Evolutionary conservation across 345 rosid species (phyloP).

Genomic region (Populus davidiana): DNA sequence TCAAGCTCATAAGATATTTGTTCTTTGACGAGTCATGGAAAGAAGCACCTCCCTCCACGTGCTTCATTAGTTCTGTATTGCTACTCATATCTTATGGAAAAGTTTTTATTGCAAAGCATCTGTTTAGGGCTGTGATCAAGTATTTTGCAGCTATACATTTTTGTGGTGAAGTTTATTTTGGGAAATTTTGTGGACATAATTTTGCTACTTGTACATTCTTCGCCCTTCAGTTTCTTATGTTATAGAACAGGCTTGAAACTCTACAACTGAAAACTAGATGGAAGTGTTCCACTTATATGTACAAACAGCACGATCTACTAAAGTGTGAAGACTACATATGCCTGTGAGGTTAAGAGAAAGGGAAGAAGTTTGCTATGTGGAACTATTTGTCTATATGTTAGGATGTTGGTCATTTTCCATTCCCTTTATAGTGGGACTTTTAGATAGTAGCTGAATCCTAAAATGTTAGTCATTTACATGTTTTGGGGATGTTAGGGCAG

Average conservation of each 20-base stretch:
- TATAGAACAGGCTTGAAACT: neutral
- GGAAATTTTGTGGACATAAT: neutral
- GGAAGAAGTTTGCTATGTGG: neutral
- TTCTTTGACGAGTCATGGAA: neutral
- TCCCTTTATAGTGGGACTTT: neutral
- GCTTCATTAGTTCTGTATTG: neutral
- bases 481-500: neutral
- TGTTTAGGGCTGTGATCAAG: neutral
- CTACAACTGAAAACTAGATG: slow-evolving; percentile 1
- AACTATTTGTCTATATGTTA: neutral
- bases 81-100: neutral
- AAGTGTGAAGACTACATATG: neutral
- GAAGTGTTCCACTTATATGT: neutral
- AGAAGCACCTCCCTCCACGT: neutral
- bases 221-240: slow-evolving; percentile 1
- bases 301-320: slow-evolving; percentile 3
- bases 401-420: neutral
- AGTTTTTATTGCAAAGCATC: neutral
- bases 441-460: neutral
- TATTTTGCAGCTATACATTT: neutral
- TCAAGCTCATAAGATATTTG: neutral
- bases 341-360: neutral
- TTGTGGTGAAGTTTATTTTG: neutral
- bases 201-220: neutral
- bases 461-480: neutral